These are phyloP conservation scores for Ustilaginoidea virens DNA, from an alignment of 2,329 filamentous ascomycete species.

Conservation along the genomic window DNA sequence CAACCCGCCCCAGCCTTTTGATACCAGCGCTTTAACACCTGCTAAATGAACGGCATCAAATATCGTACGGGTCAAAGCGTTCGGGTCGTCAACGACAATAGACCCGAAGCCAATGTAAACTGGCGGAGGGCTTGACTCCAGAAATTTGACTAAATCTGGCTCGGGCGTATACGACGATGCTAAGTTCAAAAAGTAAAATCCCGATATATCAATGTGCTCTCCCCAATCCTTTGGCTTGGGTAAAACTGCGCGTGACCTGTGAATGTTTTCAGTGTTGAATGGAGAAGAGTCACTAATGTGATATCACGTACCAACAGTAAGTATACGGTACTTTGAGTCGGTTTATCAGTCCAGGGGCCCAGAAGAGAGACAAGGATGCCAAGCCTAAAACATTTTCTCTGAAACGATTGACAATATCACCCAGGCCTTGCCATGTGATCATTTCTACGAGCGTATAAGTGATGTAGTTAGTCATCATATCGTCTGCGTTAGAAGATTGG, in stretches of 20 bases:
- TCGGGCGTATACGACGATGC: slow-evolving; percentile 51
- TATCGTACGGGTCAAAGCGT: slow-evolving; percentile 53
- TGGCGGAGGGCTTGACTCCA: slow-evolving; percentile 53
- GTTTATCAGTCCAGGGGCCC: slow-evolving; percentile 65
- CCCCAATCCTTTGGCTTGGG: slow-evolving; percentile 67
- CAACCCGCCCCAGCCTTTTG: slow-evolving; percentile 78
- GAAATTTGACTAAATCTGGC: slow-evolving; percentile 48
- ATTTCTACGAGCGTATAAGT: slow-evolving; percentile 78
- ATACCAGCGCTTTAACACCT: slow-evolving; percentile 65
- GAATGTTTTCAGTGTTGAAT: slow-evolving; percentile 1
- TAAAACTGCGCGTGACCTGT: slow-evolving; percentile 55
- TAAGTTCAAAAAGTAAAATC: slow-evolving; percentile 61
- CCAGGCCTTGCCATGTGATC: slow-evolving; percentile 85
- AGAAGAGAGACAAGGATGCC: slow-evolving; percentile 63
- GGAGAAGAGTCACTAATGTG: neutral
- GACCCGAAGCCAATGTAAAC: slow-evolving; percentile 76
- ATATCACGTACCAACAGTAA: slow-evolving; percentile 56
- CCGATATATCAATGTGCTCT: slow-evolving; percentile 53
- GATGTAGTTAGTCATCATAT: slow-evolving; percentile 65
- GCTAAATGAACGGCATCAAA: slow-evolving; percentile 53
- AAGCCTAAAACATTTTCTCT: slow-evolving; percentile 59
- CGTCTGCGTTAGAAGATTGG: slow-evolving; percentile 58
- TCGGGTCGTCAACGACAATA: slow-evolving; percentile 65
- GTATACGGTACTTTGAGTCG: slow-evolving; percentile 70
- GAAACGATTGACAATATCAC: slow-evolving; percentile 83